phyloP scores from a whole-genome alignment of 148 eudicot species.

The Gaultheria prostrata region DNA sequence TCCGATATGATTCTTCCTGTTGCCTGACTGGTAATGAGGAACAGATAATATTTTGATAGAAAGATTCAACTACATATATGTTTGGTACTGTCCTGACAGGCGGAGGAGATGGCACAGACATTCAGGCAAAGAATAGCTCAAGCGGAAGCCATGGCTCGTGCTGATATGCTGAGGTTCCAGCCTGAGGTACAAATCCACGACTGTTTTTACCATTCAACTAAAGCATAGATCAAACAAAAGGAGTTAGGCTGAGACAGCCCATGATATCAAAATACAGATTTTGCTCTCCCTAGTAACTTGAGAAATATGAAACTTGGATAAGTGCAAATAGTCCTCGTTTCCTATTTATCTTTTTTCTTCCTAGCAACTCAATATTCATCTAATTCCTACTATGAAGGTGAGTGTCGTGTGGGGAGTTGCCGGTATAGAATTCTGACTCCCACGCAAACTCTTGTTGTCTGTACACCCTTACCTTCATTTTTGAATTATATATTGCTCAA shows the following conservation, averaged over 20 bases:
- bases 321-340: background rate
- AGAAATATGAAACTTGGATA: background rate
- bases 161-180: conserved; percentile 95
- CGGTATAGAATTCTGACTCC: background rate
- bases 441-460: background rate
- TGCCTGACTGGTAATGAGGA: background rate
- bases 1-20: background rate
- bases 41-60: background rate
- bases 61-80: background rate
- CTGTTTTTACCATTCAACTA: background rate
- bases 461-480: background rate
- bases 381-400: background rate
- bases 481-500: background rate
- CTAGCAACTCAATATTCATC: background rate
- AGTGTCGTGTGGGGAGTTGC: background rate
- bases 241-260: background rate
- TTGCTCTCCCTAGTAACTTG: background rate
- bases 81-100: conserved; percentile 41
- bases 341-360: background rate
- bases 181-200: conserved; percentile 71
- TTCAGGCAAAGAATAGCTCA: conserved; percentile 99
- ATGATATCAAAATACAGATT: background rate
- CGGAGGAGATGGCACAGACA: conserved; percentile 99
- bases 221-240: background rate
- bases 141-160: conserved; percentile 99